Conservation (phyloP, 2,329 filamentous ascomycete genomes). For the Hypoxylon rubiginosum region DNA sequence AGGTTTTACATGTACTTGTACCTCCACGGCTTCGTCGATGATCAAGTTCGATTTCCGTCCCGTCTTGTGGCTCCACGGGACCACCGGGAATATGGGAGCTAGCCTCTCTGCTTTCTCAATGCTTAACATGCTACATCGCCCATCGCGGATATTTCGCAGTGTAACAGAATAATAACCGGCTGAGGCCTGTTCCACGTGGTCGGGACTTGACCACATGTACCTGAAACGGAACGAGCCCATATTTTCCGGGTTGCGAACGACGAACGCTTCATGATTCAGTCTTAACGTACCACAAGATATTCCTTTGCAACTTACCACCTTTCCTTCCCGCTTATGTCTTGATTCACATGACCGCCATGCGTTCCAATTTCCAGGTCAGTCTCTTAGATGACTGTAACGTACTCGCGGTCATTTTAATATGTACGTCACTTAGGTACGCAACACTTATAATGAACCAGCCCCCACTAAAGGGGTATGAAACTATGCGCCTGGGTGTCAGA, state of each 20-base stretch:
- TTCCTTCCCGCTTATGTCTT: slow-evolving; percentile 6
- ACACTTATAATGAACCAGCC: background rate
- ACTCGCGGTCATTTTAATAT: background rate
- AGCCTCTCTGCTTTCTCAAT: background rate
- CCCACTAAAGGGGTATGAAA: background rate
- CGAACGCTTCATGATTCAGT: slow-evolving; percentile 4
- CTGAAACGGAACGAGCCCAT: slow-evolving; percentile 32
- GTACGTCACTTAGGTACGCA: background rate
- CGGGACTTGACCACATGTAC: slow-evolving; percentile 33
- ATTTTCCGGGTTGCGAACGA: slow-evolving; percentile 25
- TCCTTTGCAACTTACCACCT: background rate
- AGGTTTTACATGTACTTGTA: slow-evolving; percentile 25
- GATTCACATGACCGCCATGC: slow-evolving; percentile 10
- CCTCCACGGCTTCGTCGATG: slow-evolving; percentile 3
- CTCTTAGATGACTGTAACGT: background rate
- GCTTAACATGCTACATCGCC: slow-evolving; percentile 22
- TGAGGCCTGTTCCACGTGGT: slow-evolving; percentile 35
- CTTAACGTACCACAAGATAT: slow-evolving; percentile 6
- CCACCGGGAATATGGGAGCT: slow-evolving; percentile 23
- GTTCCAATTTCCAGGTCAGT: slow-evolving; percentile 17
- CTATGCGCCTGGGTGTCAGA: background rate
- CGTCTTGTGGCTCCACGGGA: slow-evolving; percentile 15
- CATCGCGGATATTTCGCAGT: slow-evolving; percentile 32
- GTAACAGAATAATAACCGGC: slow-evolving; percentile 32
- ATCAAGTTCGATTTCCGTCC: slow-evolving; percentile 10